Conservation (phyloP, 495 filamentous ascomycete species). For the Aspergillus wentii region DNA sequence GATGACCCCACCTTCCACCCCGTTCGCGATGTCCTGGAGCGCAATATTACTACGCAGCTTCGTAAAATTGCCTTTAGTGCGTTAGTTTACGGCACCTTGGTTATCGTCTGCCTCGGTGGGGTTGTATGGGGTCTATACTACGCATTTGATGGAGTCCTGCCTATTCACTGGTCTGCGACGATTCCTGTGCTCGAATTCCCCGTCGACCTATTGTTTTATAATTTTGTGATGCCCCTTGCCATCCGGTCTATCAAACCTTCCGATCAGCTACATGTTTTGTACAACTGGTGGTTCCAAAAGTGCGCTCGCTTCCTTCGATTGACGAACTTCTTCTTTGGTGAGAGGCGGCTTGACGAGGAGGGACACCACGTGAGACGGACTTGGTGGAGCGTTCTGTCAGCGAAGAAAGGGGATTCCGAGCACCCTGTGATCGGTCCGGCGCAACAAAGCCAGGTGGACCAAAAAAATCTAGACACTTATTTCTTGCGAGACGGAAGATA, state of each 20-base stretch:
- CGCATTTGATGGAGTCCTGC: slow-evolving; percentile 64
- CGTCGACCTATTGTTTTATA: slow-evolving; percentile 91
- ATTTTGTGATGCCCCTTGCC: slow-evolving; percentile 85
- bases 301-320: slow-evolving; percentile 78
- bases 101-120: slow-evolving; percentile 88
- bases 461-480: slow-evolving; percentile 39
- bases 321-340: slow-evolving; percentile 88
- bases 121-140: slow-evolving; percentile 88
- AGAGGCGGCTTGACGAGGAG: slow-evolving; percentile 76
- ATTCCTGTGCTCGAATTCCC: slow-evolving; percentile 92
- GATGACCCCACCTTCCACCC: slow-evolving; percentile 99
- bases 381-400: slow-evolving; percentile 47
- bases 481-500: slow-evolving; percentile 73
- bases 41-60: slow-evolving; percentile 86
- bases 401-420: slow-evolving; percentile 44
- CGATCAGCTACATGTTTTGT: slow-evolving; percentile 75
- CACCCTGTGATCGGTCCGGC: slow-evolving; percentile 41
- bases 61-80: slow-evolving; percentile 96
- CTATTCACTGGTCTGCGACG: slow-evolving; percentile 87
- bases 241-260: slow-evolving; percentile 79
- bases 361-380: slow-evolving; percentile 54
- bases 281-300: slow-evolving; percentile 92
- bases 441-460: slow-evolving; percentile 23
- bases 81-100: slow-evolving; percentile 89
- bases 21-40: slow-evolving; percentile 92